Conservation (phyloP, 2,329 filamentous ascomycete species). For the Truncatella angustata region DNA sequence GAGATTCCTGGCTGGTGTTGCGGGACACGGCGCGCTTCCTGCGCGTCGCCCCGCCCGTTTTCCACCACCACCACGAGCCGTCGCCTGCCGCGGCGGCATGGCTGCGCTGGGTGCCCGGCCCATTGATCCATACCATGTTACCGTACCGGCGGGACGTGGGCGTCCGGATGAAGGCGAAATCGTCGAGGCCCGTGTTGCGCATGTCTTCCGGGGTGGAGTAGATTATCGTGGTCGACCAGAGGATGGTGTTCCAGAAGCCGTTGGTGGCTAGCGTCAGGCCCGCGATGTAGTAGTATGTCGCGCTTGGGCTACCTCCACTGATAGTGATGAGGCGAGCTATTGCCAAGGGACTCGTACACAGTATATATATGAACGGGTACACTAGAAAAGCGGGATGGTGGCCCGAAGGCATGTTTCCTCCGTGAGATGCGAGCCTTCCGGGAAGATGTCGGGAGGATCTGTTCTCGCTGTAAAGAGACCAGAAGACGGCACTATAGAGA, state of each 20-base stretch:
- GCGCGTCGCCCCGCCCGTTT: constrained; percentile 14
- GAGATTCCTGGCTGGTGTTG: not conserved
- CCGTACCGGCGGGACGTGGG: constrained; percentile 11
- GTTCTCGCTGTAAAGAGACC: constrained; percentile 14
- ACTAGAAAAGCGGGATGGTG: constrained; percentile 19
- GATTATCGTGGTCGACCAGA: constrained; percentile 18
- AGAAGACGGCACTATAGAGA: constrained; percentile 13
- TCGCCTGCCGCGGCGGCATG: not conserved
- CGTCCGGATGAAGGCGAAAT: constrained; percentile 16
- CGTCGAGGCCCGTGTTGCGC: constrained; percentile 13
- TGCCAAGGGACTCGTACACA: constrained; percentile 15
- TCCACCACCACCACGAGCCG: constrained; percentile 12
- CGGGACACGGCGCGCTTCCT: not conserved
- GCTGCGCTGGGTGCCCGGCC: not conserved
- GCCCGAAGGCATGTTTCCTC: constrained; percentile 8
- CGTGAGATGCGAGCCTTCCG: not conserved
- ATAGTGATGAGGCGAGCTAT: constrained; percentile 13
- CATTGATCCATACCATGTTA: constrained; percentile 14
- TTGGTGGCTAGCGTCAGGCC: constrained; percentile 14
- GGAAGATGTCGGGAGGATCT: constrained; percentile 12
- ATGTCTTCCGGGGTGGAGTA: constrained; percentile 16
- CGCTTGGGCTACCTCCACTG: constrained; percentile 1
- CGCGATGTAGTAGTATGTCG: constrained; percentile 12
- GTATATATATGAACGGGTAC: constrained; percentile 17
- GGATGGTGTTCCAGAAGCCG: constrained; percentile 15